Base-by-base conservation (phyloP, 2,329 filamentous ascomycete genomes). In the Trichoderma hamatum region DNA sequence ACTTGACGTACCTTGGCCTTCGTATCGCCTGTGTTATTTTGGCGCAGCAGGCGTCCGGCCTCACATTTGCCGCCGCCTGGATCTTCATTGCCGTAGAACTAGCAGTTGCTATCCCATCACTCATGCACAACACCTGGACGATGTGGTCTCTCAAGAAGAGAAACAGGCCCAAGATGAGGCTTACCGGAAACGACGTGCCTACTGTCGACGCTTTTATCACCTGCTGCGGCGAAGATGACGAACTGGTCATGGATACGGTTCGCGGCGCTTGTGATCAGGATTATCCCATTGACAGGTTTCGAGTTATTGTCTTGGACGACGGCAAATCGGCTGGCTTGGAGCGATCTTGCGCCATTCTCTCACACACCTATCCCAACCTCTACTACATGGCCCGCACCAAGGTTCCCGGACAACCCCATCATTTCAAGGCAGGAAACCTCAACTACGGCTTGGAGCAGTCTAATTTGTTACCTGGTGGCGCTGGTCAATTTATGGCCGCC, bases 381-480 rank as follows among this genome's bases (percentile, higher is more conserved):
- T 82, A 80, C 71, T 88, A 88, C 76, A 81, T 84, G 74, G 82
- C 85, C 2, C 83, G 85, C 19, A 78, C 80, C 43, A 85, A 85
- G 77, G 78, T 80, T 55, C 82, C 82, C 4, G 83, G 83, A 9
- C 78, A 82, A 39, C 83, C 84, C 1, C 82, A 86, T 72, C 84
- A 88, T 74, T 89, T 87, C 81, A 90, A 90, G 80, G 87, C 88
- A 1, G 88, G 88, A 62, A 90, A 90, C 74, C 79, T 90, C 64
- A 90, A 89, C 77, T 85, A 87, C 68, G 88, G 86, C 39, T 77
- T 88, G 24, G 83, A 87, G 19, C 80, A 83, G 67, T 80, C 83
- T 5, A 80, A 81, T 19, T 74, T 78, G n/a, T 77, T 89, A 36
- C 84, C 85, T 1, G 86, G 85, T 21, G 86, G 86, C 28, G 80